phyloP scores from a whole-genome alignment of 1,284 basidiomycete genomes.

The Ceratobasidium sp. region DNA sequence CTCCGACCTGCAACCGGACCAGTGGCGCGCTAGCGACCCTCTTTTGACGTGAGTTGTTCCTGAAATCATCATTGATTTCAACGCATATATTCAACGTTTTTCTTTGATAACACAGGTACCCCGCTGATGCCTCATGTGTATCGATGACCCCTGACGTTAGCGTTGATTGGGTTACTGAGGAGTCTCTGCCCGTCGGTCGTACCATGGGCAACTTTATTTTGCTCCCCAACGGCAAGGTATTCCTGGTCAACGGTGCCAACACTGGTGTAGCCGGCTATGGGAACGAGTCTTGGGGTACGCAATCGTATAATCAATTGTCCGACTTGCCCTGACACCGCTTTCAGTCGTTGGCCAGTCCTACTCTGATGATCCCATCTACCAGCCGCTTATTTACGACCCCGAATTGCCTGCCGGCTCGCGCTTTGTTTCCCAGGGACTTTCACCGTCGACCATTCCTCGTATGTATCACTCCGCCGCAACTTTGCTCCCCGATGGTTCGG shows the following conservation, averaged over 20 bases:
- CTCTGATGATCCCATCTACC: conserved; percentile 54
- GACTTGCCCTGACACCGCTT: conserved; percentile 48
- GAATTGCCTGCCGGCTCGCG: conserved; percentile 65
- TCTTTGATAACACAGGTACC: conserved; percentile 44
- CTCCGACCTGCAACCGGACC: conserved; percentile 65
- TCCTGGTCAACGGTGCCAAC: conserved; percentile 48
- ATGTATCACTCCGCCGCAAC: conserved; percentile 44
- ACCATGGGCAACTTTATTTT: conserved; percentile 51
- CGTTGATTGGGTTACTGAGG: conserved; percentile 64
- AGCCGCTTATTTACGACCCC: conserved; percentile 75
- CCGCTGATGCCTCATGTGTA: conserved; percentile 53
- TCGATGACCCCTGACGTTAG: conserved; percentile 70
- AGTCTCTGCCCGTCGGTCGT: conserved; percentile 67
- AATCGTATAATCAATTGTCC: neutral
- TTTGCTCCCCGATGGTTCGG: conserved; percentile 47
- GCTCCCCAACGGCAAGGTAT: conserved; percentile 49
- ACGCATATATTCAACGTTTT: neutral
- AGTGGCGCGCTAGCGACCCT: conserved; percentile 54
- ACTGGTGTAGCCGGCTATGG: conserved; percentile 46
- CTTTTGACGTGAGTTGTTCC: conserved; percentile 31
- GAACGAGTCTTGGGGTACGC: conserved; percentile 49
- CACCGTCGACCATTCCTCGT: conserved; percentile 45
- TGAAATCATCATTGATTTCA: neutral
- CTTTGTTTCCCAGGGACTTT: conserved; percentile 75
- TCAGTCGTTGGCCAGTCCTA: conserved; percentile 47